Base-by-base conservation (phyloP, 805 yeast species). In the Candida qinlingensis region DNA sequence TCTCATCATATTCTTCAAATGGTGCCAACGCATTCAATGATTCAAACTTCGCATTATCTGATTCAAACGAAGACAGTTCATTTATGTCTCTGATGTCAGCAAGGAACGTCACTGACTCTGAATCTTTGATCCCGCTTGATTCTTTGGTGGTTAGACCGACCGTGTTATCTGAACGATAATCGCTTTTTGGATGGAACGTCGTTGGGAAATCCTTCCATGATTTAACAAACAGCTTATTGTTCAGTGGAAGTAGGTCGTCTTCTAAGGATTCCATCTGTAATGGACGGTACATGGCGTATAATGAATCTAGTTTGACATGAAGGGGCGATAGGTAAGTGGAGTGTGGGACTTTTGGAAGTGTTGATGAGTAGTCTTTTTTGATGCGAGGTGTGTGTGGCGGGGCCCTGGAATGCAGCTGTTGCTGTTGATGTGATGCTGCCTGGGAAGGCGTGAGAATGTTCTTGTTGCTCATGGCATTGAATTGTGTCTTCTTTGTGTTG, bases 1-100 rank as follows among this genome's bases (percentile, higher is more conserved):
- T 45, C 31, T 55, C 54, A 36, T 64, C 67, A 68, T 68, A 65
- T 44, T 64, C 69, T 7, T 6, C 27, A 5, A 29, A 36, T n/a
- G 52, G 54, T 47, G 68, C 70, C 8, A 29, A 29, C 31, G 11
- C 34, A 31, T 34, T 42, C 44, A 12, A 36, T 7, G n/a, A 7
- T 35, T 19, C 19, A 19, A 19, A 19, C 3, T 19, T 19, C 19
- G 3, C 19, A 19, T 19, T 19, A 19, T 19, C 19, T 19, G 19
- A 19, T 19, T 19, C 19, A 19, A 19, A 19, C 19, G 19, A 19
- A 19, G 19, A 19, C 19, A 19, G 19, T 3, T 19, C 19, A 19
- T 19, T 19, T 19, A 19, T 2, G 19, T 19, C 19, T 19, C 19
- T 19, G 19, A 19, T 19, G 19, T 19, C 19, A 19, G 19, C 19